phyloP scores from a whole-genome alignment of 805 yeast species.

The Saccharomycopsis javanensis region DNA sequence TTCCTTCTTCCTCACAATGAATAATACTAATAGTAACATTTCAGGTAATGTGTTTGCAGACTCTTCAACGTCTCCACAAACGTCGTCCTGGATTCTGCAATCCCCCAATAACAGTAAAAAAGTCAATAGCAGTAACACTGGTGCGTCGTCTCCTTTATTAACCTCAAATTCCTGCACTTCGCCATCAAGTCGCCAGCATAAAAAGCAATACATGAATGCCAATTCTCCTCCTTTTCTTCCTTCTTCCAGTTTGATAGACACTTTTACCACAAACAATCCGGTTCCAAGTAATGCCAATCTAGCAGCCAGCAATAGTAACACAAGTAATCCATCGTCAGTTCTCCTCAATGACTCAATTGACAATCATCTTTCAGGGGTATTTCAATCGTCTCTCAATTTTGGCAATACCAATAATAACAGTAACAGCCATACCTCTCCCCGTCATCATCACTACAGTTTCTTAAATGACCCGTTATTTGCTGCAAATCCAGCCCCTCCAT shows the following conservation, averaged over 20 bases:
- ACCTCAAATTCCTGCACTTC: neutral
- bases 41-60: neutral
- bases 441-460: neutral
- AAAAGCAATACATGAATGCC: neutral
- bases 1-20: neutral
- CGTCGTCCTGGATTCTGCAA: neutral
- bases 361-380: neutral
- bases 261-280: neutral
- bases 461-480: neutral
- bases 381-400: neutral
- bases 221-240: neutral
- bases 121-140: neutral
- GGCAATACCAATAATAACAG: neutral
- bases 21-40: neutral
- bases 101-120: neutral
- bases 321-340: neutral
- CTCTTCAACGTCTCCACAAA: neutral
- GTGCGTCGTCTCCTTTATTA: neutral
- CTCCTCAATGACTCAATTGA: conserved; percentile 1
- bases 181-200: neutral
- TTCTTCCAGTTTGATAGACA: neutral
- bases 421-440: neutral
- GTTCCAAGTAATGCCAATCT: neutral
- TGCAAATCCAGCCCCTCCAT: neutral
- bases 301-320: neutral